Conservation (phyloP, 78 protist genomes). For the Bodo saltans region DNA sequence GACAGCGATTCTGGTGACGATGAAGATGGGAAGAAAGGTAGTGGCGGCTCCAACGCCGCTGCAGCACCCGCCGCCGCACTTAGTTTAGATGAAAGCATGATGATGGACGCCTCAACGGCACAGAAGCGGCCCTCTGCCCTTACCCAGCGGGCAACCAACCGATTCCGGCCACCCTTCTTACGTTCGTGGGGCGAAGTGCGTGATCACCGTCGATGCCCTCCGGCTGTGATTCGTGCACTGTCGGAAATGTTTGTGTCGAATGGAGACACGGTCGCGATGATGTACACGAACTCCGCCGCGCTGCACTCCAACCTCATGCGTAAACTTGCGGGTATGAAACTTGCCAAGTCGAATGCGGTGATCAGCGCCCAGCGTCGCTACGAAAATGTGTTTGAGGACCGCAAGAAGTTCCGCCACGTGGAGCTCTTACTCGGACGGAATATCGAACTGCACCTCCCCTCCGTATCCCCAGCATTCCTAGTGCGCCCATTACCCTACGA, state of each 20-base stretch:
- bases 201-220: background rate
- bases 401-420: background rate
- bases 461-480: background rate
- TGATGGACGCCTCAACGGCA: background rate
- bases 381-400: constrained; percentile 3
- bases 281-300: constrained; percentile 3
- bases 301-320: constrained; percentile 3
- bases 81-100: background rate
- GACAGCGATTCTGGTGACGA: background rate
- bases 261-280: constrained; percentile 2
- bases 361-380: constrained; percentile 7
- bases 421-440: background rate
- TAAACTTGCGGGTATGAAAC: no score
- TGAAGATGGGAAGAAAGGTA: background rate
- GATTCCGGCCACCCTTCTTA: background rate
- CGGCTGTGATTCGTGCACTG: background rate
- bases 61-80: background rate
- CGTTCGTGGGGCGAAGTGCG: background rate
- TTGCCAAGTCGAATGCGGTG: background rate
- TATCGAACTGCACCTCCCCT: background rate
- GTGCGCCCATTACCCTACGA: background rate
- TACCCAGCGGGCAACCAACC: background rate
- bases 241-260: background rate
- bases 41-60: background rate
- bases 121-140: background rate